Percentiles rank a stretch among this genome's conserved stretches.
Conservation (phyloP, 1,284 basidiomycete genomes). For the Chondrostereum purpureum region DNA sequence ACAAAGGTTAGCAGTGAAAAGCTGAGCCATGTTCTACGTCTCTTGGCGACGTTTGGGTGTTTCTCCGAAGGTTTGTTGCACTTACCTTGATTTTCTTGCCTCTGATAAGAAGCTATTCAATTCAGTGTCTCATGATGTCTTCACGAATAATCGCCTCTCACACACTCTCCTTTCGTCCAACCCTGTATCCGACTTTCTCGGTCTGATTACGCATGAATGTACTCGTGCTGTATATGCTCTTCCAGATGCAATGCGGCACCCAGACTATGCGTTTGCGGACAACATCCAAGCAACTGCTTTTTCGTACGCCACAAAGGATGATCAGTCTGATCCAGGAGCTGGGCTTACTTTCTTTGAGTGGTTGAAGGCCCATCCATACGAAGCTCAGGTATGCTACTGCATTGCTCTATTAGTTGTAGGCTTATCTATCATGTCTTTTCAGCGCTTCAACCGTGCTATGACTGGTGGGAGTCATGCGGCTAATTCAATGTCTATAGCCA, state of each 20-base stretch:
- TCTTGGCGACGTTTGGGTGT: conserved; percentile 28
- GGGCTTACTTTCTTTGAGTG: conserved; percentile 8
- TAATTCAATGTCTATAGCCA: conserved; percentile 7
- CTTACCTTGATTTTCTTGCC: background rate
- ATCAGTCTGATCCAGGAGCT: background rate
- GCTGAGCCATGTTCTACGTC: conserved; percentile 24
- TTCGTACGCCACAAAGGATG: conserved; percentile 5
- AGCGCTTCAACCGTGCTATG: conserved; percentile 12
- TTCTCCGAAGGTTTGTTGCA: conserved; percentile 25
- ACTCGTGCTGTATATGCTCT: conserved; percentile 4
- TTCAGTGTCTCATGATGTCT: conserved; percentile 5
- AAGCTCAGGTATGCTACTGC: background rate
- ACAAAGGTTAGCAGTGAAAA: conserved; percentile 22
- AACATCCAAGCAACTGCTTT: conserved; percentile 2
- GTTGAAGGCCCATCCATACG: conserved; percentile 5
- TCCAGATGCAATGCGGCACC: conserved; percentile 4
- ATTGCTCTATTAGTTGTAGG: too few species aligned
- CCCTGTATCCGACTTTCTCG: conserved; percentile 1
- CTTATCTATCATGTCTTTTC: background rate
- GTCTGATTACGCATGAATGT: conserved; percentile 6
- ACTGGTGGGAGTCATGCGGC: conserved; percentile 8
- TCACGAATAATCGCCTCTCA: conserved; percentile 12
- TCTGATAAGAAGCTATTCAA: background rate
- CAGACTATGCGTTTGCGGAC: conserved; percentile 4
- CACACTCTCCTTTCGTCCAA: conserved; percentile 8